phyloP scores from a whole-genome alignment of 768 basidiomycete species.

The Trametes sanguinea region DNA sequence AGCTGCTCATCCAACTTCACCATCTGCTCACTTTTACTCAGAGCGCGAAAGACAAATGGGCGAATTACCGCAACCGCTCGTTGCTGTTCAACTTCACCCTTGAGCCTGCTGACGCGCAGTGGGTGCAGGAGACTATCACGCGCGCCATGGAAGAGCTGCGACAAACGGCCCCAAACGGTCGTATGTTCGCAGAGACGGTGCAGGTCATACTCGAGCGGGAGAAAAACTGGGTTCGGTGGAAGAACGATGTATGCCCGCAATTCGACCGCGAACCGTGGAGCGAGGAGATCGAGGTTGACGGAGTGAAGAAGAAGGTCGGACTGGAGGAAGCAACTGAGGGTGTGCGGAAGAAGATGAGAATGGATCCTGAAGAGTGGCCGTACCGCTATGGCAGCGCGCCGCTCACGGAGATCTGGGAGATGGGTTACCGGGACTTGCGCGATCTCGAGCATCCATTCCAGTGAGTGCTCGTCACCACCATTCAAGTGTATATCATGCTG shows the following conservation, averaged over 20 bases:
- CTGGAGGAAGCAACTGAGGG: constrained; percentile 63
- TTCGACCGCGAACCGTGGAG: constrained; percentile 77
- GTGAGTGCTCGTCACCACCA: constrained; percentile 41
- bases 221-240: constrained; percentile 91
- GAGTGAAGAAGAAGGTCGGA: constrained; percentile 45
- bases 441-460: constrained; percentile 69
- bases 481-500: not conserved
- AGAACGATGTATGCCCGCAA: constrained; percentile 76
- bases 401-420: constrained; percentile 80
- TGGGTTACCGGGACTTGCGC: constrained; percentile 67
- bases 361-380: constrained; percentile 61
- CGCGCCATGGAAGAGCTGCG: constrained; percentile 59
- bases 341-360: constrained; percentile 53
- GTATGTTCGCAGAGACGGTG: constrained; percentile 75
- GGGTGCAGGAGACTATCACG: constrained; percentile 71
- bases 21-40: constrained; percentile 79
- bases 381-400: constrained; percentile 68
- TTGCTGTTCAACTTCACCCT: constrained; percentile 84
- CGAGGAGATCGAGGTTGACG: constrained; percentile 43
- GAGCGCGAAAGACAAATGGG: constrained; percentile 59
- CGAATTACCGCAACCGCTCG: constrained; percentile 68
- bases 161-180: constrained; percentile 77
- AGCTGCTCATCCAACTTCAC: constrained; percentile 74
- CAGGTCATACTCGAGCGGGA: constrained; percentile 74
- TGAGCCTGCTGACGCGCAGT: constrained; percentile 64